Evolutionary conservation across 306 rosid species (phyloP).

Genomic region (Ceratonia siliqua): DNA sequence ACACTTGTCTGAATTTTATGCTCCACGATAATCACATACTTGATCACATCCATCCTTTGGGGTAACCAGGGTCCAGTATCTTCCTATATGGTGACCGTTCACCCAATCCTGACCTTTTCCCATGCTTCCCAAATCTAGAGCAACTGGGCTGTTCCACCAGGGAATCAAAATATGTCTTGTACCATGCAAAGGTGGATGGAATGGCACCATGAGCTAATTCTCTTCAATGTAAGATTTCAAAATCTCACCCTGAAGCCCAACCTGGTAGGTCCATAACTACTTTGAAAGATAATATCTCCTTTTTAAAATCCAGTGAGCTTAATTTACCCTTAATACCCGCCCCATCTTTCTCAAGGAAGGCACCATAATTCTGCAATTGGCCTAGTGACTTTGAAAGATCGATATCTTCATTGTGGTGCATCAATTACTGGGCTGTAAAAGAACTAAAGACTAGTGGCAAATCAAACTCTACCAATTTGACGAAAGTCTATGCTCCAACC

Average conservation of each 20-base stretch:
- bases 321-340: conserved; percentile 79
- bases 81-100: conserved; percentile 87
- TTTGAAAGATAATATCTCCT: conserved; percentile 75
- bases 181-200: no score
- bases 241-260: no score
- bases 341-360: conserved; percentile 90
- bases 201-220: no score
- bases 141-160: conserved; percentile 73
- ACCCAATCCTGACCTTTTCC: conserved; percentile 99
- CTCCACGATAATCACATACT: conserved; percentile 79
- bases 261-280: conserved; percentile 92
- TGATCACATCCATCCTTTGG: conserved; percentile 68
- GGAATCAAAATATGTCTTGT: conserved; percentile 82
- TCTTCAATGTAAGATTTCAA: no score
- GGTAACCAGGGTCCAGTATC: conserved; percentile 82
- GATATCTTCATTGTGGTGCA: conserved; percentile 30
- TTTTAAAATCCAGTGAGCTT: conserved; percentile 74
- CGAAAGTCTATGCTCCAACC: conserved; percentile 85
- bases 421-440: conserved; percentile 40
- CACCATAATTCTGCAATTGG: conserved; percentile 97
- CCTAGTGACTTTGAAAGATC: no score
- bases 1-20: conserved; percentile 71
- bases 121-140: conserved; percentile 87
- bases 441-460: conserved; percentile 44
- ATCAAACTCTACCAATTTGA: conserved; percentile 55